These are phyloP conservation scores for Metschnikowia continentalis DNA, from an alignment of 805 yeast species.

Conservation along the genomic window DNA sequence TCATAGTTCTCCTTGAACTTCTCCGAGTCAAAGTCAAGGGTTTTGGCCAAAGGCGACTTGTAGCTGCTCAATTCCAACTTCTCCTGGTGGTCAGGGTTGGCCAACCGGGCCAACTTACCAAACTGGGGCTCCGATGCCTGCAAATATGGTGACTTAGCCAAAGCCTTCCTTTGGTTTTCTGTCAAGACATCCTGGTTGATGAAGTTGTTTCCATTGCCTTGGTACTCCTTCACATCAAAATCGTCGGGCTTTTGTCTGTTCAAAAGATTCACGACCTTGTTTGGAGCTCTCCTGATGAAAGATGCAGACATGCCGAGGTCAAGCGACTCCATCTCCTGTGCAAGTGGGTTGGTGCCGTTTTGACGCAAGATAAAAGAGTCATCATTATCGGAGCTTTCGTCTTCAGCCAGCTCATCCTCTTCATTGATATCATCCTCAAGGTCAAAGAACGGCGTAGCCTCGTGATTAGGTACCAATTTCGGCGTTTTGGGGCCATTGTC, in stretches of 20 bases:
- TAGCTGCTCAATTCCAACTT: conserved; percentile 9
- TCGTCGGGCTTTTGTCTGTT: conserved; percentile 12
- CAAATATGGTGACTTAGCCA: conserved; percentile 52
- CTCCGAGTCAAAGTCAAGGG: conserved; percentile 17
- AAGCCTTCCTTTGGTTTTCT: conserved; percentile 47
- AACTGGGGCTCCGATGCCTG: conserved; percentile 57
- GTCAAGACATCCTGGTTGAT: conserved; percentile 34
- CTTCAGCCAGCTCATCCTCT: conserved; percentile 9
- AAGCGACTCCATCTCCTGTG: conserved; percentile 28
- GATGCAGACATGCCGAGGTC: conserved; percentile 39
- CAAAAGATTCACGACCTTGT: conserved; percentile 33
- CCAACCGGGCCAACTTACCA: conserved; percentile 43
- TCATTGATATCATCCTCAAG: conserved; percentile 17
- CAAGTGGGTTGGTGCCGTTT: conserved; percentile 6
- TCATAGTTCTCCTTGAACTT: conserved; percentile 15
- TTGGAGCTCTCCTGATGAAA: conserved; percentile 37
- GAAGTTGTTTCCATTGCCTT: conserved; percentile 20
- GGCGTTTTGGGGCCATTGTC: conserved; percentile 23
- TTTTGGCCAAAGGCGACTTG: conserved; percentile 23
- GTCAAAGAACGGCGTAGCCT: conserved; percentile 16
- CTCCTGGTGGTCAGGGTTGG: conserved; percentile 26
- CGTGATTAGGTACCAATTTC: conserved; percentile 21
- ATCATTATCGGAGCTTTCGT: conserved; percentile 4
- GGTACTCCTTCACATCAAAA: conserved; percentile 29
- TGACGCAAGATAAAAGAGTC: conserved; percentile 5